Conservation (phyloP, 768 basidiomycete species). For the Mycena olivaceomarginata region DNA sequence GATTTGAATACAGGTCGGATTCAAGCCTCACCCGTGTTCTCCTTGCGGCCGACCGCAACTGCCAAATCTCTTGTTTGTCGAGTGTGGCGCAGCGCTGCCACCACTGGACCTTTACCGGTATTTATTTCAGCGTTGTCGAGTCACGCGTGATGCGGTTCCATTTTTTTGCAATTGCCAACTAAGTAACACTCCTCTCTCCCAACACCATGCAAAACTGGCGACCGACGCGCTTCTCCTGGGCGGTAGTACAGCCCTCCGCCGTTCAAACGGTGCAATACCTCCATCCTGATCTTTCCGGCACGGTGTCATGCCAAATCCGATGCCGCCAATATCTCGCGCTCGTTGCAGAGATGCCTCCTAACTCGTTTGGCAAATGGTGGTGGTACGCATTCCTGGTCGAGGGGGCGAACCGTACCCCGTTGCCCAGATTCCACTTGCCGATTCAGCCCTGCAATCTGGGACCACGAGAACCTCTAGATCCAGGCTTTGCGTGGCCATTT, state of each 20-base stretch:
- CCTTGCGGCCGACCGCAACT: too few relatives aligned
- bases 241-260: slow-evolving; percentile 7
- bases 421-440: slow-evolving; percentile 5
- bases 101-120: too few relatives aligned
- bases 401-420: not conserved
- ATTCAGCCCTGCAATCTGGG: slow-evolving; percentile 25
- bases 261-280: not conserved
- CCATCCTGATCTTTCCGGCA: not conserved
- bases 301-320: not conserved
- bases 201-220: too few relatives aligned
- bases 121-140: too few relatives aligned
- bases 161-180: too few relatives aligned
- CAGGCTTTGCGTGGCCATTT: slow-evolving; percentile 25
- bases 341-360: not conserved
- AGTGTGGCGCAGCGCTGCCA: too few relatives aligned
- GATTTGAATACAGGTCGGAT: too few relatives aligned
- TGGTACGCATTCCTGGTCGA: slow-evolving; percentile 8
- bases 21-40: too few relatives aligned
- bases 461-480: slow-evolving; percentile 7
- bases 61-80: too few relatives aligned
- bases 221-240: slow-evolving; percentile 8
- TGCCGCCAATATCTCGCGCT: slow-evolving; percentile 21
- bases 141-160: too few relatives aligned
- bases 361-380: not conserved
- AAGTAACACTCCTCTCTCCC: too few relatives aligned